Percentiles rank a stretch among this genome's conserved stretches.
phyloP scores from a whole-genome alignment of 169 alveolate species.

The Babesia gibsoni region DNA sequence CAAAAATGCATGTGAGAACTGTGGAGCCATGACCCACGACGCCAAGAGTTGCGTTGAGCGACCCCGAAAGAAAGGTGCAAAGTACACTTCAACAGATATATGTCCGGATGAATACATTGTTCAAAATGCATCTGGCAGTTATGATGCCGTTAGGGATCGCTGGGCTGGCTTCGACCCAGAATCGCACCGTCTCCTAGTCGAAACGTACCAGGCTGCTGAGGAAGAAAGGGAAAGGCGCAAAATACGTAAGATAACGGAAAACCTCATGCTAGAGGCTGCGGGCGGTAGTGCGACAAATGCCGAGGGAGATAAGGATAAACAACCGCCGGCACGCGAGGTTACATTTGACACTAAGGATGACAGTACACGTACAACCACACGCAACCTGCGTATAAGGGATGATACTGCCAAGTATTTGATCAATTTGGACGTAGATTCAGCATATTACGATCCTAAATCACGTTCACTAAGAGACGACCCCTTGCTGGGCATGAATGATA shows the following conservation, averaged over 20 bases:
- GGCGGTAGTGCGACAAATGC: slow-evolving; percentile 1
- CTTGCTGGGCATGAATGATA: slow-evolving; percentile 66
- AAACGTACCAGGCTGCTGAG: slow-evolving; percentile 86
- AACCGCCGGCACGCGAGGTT: slow-evolving; percentile 8
- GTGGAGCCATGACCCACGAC: slow-evolving; percentile 98
- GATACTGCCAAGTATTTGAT: slow-evolving; percentile 95
- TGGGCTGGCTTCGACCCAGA: slow-evolving; percentile 95
- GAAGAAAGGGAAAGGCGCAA: slow-evolving; percentile 80
- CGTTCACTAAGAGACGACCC: slow-evolving; percentile 94
- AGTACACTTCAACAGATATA: slow-evolving; percentile 85
- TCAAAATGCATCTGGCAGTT: slow-evolving; percentile 77
- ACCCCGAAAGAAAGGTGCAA: slow-evolving; percentile 95
- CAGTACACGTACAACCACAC: slow-evolving; percentile 66
- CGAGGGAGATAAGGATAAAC: not conserved
- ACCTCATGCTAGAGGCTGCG: slow-evolving; percentile 29
- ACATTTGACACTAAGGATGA: slow-evolving; percentile 47
- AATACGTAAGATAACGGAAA: slow-evolving; percentile 68
- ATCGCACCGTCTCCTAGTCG: slow-evolving; percentile 80
- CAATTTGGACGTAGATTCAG: slow-evolving; percentile 91
- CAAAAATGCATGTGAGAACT: slow-evolving; percentile 98
- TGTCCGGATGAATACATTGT: slow-evolving; percentile 90
- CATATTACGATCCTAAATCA: slow-evolving; percentile 94
- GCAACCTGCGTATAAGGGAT: slow-evolving; percentile 93
- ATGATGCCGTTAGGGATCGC: slow-evolving; percentile 95
- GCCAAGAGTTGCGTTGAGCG: slow-evolving; percentile 95